Conservation (phyloP, 176 grass and related monocot species). For the Thinopyrum elongatum region DNA sequence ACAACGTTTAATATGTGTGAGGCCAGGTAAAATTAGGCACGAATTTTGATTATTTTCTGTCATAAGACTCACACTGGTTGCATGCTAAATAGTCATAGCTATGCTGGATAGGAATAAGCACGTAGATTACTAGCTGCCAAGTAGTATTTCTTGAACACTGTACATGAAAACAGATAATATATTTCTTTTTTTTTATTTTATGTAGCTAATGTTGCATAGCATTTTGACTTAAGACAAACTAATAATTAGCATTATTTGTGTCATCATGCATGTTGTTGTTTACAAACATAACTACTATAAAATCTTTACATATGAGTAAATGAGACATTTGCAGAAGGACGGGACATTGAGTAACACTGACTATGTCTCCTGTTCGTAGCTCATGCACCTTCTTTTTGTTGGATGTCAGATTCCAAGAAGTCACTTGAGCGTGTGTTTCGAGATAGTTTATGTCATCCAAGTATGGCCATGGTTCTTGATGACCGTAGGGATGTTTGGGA, state of each 20-base stretch:
- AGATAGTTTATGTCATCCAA: constrained; percentile 62
- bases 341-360: background rate
- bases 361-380: no score
- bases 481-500: constrained; percentile 59
- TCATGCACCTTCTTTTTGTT: background rate
- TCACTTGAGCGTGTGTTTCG: constrained; percentile 63
- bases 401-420: constrained; percentile 38
- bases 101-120: background rate
- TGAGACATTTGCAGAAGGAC: no score
- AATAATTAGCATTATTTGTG: background rate
- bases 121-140: background rate
- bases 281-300: background rate
- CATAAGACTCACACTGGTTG: background rate
- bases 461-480: constrained; percentile 73
- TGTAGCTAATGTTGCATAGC: no score
- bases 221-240: no score
- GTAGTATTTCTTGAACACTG: background rate
- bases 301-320: background rate
- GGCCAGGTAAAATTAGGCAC: constrained; percentile 43
- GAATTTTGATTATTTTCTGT: background rate
- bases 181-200: no score
- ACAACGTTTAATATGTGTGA: constrained; percentile 56
- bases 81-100: no score
- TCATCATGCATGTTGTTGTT: background rate
- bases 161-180: no score